Evolutionary conservation across 805 yeast species (phyloP).

Genomic region (Lipomyces lipofer): DNA sequence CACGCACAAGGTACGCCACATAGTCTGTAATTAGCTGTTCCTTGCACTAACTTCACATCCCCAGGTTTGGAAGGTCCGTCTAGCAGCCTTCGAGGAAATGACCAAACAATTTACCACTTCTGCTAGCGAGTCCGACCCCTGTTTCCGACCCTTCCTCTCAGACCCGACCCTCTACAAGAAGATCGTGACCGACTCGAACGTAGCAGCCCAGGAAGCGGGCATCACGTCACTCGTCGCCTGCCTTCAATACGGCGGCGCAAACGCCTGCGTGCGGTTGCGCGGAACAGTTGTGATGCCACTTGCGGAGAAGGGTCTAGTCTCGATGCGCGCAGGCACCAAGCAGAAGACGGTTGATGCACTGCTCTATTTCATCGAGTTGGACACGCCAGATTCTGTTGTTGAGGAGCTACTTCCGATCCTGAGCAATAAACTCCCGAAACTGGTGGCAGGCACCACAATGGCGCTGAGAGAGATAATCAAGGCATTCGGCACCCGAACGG

Average conservation of each 20-base stretch:
- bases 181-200: constrained; percentile 75
- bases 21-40: not conserved
- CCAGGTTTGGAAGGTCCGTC: constrained; percentile 79
- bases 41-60: constrained; percentile 1
- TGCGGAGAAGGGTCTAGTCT: constrained; percentile 79
- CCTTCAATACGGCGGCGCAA: constrained; percentile 57
- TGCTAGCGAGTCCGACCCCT: constrained; percentile 55
- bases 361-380: constrained; percentile 62
- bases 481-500: constrained; percentile 62
- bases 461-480: constrained; percentile 58
- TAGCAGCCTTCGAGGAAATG: constrained; percentile 73
- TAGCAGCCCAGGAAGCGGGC: constrained; percentile 88
- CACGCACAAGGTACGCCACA: constrained; percentile 54
- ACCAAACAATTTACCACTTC: constrained; percentile 53
- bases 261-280: constrained; percentile 44
- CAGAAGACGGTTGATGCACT: constrained; percentile 63
- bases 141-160: constrained; percentile 52
- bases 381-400: constrained; percentile 62
- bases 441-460: constrained; percentile 65
- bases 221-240: constrained; percentile 55
- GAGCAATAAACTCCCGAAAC: constrained; percentile 69
- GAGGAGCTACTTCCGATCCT: constrained; percentile 66
- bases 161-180: constrained; percentile 58
- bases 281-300: constrained; percentile 45
- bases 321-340: constrained; percentile 74